These are phyloP conservation scores for Meredithiella fracta DNA, from an alignment of 2,329 filamentous ascomycete species.

Conservation along the genomic window DNA sequence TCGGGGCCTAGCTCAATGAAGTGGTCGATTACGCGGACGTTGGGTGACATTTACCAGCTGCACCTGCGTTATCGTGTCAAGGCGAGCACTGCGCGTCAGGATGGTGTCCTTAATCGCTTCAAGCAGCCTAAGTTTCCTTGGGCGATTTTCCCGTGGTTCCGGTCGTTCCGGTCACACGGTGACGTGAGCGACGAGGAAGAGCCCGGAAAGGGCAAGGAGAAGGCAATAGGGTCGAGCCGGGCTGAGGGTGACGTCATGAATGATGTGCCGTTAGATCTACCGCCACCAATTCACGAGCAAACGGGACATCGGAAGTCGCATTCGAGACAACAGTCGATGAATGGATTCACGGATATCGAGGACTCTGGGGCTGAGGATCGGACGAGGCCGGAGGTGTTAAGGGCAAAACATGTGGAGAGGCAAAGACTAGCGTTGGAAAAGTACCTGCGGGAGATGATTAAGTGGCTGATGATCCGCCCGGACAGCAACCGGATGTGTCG, in stretches of 20 bases:
- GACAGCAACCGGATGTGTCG: slow-evolving; percentile 93
- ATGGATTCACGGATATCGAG: slow-evolving; percentile 27
- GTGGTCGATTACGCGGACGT: slow-evolving; percentile 77
- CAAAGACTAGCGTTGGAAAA: slow-evolving; percentile 75
- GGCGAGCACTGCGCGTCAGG: slow-evolving; percentile 40
- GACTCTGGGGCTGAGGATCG: slow-evolving; percentile 25
- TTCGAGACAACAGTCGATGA: slow-evolving; percentile 10
- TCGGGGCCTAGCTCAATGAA: slow-evolving; percentile 92
- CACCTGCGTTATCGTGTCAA: slow-evolving; percentile 88
- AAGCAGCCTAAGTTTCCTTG: slow-evolving; percentile 83
- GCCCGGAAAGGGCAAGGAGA: not conserved
- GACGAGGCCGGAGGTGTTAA: slow-evolving; percentile 22
- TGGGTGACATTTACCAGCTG: slow-evolving; percentile 80
- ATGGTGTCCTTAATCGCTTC: slow-evolving; percentile 31
- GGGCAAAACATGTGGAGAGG: slow-evolving; percentile 54
- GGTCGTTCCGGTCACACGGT: slow-evolving; percentile 61
- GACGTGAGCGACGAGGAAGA: slow-evolving; percentile 56
- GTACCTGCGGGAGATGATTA: slow-evolving; percentile 85
- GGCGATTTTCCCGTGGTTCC: slow-evolving; percentile 76
- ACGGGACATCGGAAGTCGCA: not conserved
- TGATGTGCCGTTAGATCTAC: slow-evolving; percentile 23
- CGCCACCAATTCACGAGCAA: slow-evolving; percentile 12
- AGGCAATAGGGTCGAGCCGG: not conserved
- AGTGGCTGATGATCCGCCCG: slow-evolving; percentile 89
- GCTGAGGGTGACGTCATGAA: slow-evolving; percentile 15